phyloP scores from a whole-genome alignment of 331 rosid genomes.

The Pyrus hybrid region DNA sequence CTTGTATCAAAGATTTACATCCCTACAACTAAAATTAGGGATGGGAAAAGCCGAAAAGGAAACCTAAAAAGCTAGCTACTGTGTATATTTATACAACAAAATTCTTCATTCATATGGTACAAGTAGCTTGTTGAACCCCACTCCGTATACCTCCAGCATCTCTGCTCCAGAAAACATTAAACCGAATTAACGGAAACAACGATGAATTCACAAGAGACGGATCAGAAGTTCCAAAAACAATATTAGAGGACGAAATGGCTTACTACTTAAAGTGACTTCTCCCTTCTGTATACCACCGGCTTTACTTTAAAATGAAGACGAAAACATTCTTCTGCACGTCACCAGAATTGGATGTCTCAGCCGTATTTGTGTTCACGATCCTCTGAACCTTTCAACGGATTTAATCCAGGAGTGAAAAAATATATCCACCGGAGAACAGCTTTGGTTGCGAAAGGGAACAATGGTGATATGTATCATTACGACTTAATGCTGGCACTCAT shows the following conservation, averaged over 20 bases:
- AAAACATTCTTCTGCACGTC: neutral
- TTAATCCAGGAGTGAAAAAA: slow-evolving; percentile 9
- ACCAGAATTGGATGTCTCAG: slow-evolving; percentile 8
- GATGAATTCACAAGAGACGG: neutral
- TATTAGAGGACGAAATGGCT: slow-evolving; percentile 6
- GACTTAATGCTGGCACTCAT: slow-evolving; percentile 36
- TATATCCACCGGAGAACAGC: slow-evolving; percentile 7
- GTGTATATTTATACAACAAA: slow-evolving; percentile 21
- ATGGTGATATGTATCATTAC: slow-evolving; percentile 6
- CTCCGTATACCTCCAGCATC: slow-evolving; percentile 18
- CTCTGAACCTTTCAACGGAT: neutral
- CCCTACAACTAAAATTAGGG: neutral
- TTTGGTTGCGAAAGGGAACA: neutral
- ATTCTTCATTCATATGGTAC: neutral
- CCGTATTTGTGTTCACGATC: slow-evolving; percentile 11
- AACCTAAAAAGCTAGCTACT: slow-evolving; percentile 9
- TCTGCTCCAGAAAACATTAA: slow-evolving; percentile 19
- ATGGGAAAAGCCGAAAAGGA: slow-evolving; percentile 8
- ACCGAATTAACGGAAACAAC: neutral
- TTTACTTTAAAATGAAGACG: neutral
- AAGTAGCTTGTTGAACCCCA: slow-evolving; percentile 12
- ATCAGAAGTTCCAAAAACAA: neutral
- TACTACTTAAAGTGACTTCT: slow-evolving; percentile 19
- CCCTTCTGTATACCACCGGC: slow-evolving; percentile 4
- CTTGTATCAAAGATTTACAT: slow-evolving; percentile 10